Evolutionary conservation across 768 basidiomycete species (phyloP).

Genomic region (Thelephora ganbajun): DNA sequence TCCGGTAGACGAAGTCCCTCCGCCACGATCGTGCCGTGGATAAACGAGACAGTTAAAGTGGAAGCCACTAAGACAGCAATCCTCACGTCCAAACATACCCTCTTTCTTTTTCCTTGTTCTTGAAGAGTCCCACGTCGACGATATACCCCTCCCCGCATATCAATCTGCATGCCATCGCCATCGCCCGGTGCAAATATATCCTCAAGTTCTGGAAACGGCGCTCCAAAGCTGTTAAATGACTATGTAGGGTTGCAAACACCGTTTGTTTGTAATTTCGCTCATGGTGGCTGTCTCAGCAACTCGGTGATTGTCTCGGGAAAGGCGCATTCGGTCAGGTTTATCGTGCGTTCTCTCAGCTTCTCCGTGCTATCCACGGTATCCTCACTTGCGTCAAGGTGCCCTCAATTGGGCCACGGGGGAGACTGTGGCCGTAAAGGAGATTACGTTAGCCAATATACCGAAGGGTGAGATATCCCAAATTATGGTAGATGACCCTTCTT

Average conservation of each 20-base stretch:
- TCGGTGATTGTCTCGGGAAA: conserved; percentile 91
- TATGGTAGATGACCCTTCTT: conserved; percentile 48
- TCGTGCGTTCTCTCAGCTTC: conserved; percentile 37
- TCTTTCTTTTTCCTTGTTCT: too few species aligned
- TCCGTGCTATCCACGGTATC: neutral
- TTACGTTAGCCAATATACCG: conserved; percentile 86
- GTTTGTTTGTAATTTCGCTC: neutral
- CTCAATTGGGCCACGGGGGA: conserved; percentile 95
- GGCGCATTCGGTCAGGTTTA: conserved; percentile 97
- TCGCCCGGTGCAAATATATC: neutral
- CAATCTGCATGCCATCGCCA: neutral
- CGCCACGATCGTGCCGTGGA: too few species aligned
- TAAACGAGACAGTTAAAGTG: too few species aligned
- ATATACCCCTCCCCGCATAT: too few species aligned
- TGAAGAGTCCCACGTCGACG: too few species aligned
- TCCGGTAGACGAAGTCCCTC: too few species aligned
- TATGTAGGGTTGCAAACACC: neutral
- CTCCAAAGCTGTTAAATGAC: neutral
- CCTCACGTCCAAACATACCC: too few species aligned
- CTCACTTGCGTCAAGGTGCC: conserved; percentile 37
- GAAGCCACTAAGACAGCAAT: too few species aligned
- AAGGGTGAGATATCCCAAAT: conserved; percentile 91
- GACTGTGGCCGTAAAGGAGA: conserved; percentile 97
- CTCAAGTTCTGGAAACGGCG: neutral
- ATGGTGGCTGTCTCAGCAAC: conserved; percentile 44